Evolutionary conservation across 345 rosid species (phyloP).

Genomic region (Salix purpurea): DNA sequence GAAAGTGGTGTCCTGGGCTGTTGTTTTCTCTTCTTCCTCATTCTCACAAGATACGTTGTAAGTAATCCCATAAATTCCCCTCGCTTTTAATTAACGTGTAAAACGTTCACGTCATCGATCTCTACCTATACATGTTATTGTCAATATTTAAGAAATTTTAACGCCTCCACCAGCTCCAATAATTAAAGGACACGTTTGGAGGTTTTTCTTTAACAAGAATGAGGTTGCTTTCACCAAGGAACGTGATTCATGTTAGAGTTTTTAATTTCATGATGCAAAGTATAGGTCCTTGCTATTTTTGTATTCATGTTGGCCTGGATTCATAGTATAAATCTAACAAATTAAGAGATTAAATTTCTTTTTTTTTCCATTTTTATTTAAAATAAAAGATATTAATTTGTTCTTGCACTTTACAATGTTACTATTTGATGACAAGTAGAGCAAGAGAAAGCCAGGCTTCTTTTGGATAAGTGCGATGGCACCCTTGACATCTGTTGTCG

Average conservation of each 20-base stretch:
- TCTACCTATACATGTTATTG: background rate
- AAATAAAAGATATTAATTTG: background rate
- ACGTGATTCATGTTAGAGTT: background rate
- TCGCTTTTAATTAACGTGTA: background rate
- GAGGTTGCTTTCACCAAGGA: background rate
- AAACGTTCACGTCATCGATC: background rate
- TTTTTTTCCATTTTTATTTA: accelerated
- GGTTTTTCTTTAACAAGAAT: background rate
- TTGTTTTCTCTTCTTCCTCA: slow-evolving; percentile 40
- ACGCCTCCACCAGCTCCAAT: background rate
- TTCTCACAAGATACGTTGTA: slow-evolving; percentile 37
- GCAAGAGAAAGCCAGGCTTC: slow-evolving; percentile 36
- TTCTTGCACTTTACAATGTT: background rate
- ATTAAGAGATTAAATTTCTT: background rate
- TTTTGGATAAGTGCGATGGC: slow-evolving; percentile 54
- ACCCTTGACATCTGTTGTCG: slow-evolving; percentile 41
- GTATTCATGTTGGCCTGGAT: background rate
- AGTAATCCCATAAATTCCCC: slow-evolving; percentile 4
- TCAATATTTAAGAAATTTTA: background rate
- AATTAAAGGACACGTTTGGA: background rate
- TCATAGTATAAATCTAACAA: background rate
- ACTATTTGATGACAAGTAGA: slow-evolving; percentile 19
- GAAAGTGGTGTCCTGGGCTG: slow-evolving; percentile 40
- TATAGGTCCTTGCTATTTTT: too few relatives aligned
- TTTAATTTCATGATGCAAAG: background rate